phyloP scores from a whole-genome alignment of 2,329 filamentous ascomycete species.

The Arthrobotrys musiformis region DNA sequence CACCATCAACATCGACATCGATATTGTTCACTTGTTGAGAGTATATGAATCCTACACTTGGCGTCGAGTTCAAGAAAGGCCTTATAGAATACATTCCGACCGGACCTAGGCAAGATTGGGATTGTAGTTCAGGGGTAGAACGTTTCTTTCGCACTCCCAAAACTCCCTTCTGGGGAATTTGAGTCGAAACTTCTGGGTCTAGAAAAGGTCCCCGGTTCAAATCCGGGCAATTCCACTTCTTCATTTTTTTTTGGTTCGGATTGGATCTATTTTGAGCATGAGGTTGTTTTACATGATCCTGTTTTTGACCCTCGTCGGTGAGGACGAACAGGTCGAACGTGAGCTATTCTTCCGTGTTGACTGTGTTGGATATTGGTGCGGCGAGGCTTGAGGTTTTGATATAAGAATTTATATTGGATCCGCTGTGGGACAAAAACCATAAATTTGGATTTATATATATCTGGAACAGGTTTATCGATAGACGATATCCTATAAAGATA shows the following conservation, averaged over 20 bases:
- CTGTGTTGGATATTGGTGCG: slow-evolving; percentile 3
- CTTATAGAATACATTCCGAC: neutral
- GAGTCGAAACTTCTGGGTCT: slow-evolving; percentile 47
- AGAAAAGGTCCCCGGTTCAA: slow-evolving; percentile 56
- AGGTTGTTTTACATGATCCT: neutral
- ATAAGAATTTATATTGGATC: no score
- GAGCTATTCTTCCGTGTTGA: neutral
- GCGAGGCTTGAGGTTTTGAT: neutral
- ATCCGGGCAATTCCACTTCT: slow-evolving; percentile 49
- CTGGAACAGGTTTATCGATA: no score
- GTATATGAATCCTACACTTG: slow-evolving; percentile 1
- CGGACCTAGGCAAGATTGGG: slow-evolving; percentile 8
- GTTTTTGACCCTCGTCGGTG: neutral
- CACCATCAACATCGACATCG: no score
- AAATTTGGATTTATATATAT: no score
- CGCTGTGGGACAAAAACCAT: no score
- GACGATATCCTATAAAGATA: no score
- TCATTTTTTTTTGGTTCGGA: slow-evolving; percentile 22
- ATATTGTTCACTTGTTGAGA: neutral
- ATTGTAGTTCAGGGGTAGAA: slow-evolving; percentile 56
- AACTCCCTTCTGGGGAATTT: neutral
- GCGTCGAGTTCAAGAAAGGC: neutral
- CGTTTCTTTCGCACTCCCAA: slow-evolving; percentile 55
- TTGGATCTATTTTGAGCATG: neutral
- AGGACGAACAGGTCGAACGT: neutral